A percentile compares a stretch with the other conserved stretches of the same genome.
These are phyloP conservation scores for Ophiostoma sp. DNA, from an alignment of 2,329 filamentous ascomycete species.

Conservation along the genomic window DNA sequence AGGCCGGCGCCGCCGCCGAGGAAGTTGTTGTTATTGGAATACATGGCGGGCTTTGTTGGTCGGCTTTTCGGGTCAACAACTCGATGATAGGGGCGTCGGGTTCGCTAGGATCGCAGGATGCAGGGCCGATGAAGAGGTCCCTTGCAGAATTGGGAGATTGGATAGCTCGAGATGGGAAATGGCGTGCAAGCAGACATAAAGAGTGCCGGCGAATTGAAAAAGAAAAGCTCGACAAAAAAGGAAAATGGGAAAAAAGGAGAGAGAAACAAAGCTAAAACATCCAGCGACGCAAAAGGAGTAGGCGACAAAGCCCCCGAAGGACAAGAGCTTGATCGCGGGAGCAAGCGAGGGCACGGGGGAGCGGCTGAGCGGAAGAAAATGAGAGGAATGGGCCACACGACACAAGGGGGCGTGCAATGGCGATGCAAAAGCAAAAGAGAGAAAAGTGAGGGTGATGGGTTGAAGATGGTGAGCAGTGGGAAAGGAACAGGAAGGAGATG, in stretches of 20 bases:
- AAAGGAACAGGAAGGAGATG: constrained; percentile 23
- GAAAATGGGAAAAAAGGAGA: constrained; percentile 9
- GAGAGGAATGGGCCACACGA: not conserved
- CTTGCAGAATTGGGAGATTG: not conserved
- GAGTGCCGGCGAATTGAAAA: not conserved
- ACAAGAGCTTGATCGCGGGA: constrained; percentile 14
- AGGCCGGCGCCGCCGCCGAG: constrained; percentile 72
- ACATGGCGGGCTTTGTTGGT: constrained; percentile 62
- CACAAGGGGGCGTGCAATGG: constrained; percentile 15
- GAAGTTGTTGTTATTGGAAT: constrained; percentile 84
- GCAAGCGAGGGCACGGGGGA: not conserved
- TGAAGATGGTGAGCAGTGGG: not conserved
- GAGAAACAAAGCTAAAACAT: constrained; percentile 26
- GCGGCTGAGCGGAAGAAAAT: not conserved
- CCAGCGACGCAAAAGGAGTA: constrained; percentile 6
- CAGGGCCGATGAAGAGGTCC: not conserved
- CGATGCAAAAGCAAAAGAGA: constrained; percentile 13
- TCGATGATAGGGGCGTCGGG: not conserved
- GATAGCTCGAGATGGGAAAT: not conserved
- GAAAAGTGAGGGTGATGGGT: constrained; percentile 17
- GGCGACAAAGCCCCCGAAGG: constrained; percentile 1
- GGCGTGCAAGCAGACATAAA: not conserved
- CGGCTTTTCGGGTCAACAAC: not conserved
- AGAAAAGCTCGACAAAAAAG: constrained; percentile 2
- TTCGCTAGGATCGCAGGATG: not conserved